phyloP scores from a whole-genome alignment of 495 filamentous ascomycete genomes.

The Lasiosphaeria ovina region DNA sequence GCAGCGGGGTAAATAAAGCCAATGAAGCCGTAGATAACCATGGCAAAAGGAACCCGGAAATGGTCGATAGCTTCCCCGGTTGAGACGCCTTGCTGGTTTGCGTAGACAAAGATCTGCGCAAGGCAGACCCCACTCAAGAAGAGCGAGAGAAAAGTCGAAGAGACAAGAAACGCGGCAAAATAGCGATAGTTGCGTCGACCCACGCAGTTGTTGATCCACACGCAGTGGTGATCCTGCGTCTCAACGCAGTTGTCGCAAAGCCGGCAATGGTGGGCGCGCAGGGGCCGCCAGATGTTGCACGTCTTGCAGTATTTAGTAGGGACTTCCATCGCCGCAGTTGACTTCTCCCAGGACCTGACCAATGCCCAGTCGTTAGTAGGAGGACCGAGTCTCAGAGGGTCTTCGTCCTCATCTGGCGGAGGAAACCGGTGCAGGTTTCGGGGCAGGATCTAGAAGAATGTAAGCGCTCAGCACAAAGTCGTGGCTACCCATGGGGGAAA shows the following conservation, averaged over 20 bases:
- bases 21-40: conserved; percentile 80
- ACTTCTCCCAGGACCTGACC: conserved; percentile 71
- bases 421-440: conserved; percentile 68
- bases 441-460: conserved; percentile 64
- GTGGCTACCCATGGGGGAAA: conserved; percentile 14
- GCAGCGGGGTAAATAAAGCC: conserved; percentile 78
- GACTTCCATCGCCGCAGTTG: conserved; percentile 86
- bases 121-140: conserved; percentile 75
- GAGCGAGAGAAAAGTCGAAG: conserved; percentile 69
- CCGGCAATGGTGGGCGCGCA: conserved; percentile 92
- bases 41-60: conserved; percentile 79
- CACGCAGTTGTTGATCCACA: conserved; percentile 99
- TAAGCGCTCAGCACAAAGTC: conserved; percentile 16
- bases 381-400: conserved; percentile 76
- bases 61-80: conserved; percentile 65
- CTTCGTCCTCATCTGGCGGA: conserved; percentile 59
- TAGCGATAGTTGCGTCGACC: conserved; percentile 97
- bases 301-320: conserved; percentile 97
- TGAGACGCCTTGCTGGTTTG: conserved; percentile 53
- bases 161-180: conserved; percentile 86
- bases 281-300: conserved; percentile 94
- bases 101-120: conserved; percentile 76
- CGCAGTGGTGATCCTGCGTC: conserved; percentile 97
- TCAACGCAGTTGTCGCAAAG: conserved; percentile 96
- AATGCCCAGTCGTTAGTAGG: conserved; percentile 88